These are phyloP conservation scores for Lindgomyces ingoldianus DNA, from an alignment of 495 filamentous ascomycete genomes.

Conservation along the genomic window DNA sequence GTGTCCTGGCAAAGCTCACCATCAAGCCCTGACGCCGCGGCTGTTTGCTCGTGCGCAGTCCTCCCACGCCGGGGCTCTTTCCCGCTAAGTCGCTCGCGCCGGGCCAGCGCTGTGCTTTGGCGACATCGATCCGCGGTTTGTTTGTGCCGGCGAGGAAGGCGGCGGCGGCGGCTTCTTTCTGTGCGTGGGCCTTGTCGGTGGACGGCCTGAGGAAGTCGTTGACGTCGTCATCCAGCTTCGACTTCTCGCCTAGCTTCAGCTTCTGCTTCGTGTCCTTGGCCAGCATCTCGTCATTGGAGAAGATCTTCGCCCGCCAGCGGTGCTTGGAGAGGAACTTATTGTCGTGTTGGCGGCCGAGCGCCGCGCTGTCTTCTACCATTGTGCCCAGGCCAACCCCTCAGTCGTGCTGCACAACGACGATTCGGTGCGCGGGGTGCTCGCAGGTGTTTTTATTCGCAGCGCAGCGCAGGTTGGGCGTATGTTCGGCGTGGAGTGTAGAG, in stretches of 20 bases:
- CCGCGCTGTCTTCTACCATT: constrained; percentile 19
- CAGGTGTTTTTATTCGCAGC: background rate
- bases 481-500: constrained; percentile 12
- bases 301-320: constrained; percentile 38
- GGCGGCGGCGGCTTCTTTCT: constrained; percentile 21
- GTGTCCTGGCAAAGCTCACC: constrained; percentile 68
- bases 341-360: constrained; percentile 1
- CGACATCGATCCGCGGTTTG: constrained; percentile 45
- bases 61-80: constrained; percentile 26
- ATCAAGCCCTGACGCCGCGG: constrained; percentile 59
- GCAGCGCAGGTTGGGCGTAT: constrained; percentile 3
- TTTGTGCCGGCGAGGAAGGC: constrained; percentile 27
- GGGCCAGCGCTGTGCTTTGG: constrained; percentile 45
- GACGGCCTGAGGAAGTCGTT: constrained; percentile 49
- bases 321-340: constrained; percentile 33
- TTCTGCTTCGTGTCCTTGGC: constrained; percentile 25
- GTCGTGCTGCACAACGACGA: background rate
- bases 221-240: constrained; percentile 44
- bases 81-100: constrained; percentile 37
- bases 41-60: constrained; percentile 16
- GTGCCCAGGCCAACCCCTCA: background rate
- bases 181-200: constrained; percentile 36
- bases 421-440: background rate
- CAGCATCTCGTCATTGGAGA: constrained; percentile 16
- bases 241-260: constrained; percentile 18